Conservation (phyloP, 2,329 filamentous ascomycete species). For the Phialophora macrospora region DNA sequence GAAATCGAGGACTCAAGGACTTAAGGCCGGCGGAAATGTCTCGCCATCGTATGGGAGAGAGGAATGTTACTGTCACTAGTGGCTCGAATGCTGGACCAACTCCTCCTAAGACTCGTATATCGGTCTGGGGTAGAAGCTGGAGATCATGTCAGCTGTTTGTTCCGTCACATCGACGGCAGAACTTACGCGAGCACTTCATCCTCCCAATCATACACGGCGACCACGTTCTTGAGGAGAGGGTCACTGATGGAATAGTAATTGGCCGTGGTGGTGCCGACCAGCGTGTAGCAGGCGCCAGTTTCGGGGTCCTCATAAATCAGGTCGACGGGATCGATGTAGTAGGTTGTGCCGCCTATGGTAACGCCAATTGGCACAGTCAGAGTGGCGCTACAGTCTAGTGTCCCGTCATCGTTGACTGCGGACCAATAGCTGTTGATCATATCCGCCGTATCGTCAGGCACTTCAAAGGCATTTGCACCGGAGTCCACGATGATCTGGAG, state of each 20-base stretch:
- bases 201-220: slow-evolving; percentile 13
- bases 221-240: slow-evolving; percentile 14
- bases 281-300: not conserved
- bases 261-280: not conserved
- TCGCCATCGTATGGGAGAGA: no score
- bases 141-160: not conserved
- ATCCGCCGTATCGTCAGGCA: slow-evolving; percentile 5
- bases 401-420: not conserved
- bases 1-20: no score
- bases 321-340: slow-evolving; percentile 11
- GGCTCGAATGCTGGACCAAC: no score
- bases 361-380: not conserved
- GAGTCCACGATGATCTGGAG: slow-evolving; percentile 16
- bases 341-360: slow-evolving; percentile 10
- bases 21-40: no score
- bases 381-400: not conserved
- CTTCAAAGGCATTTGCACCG: slow-evolving; percentile 8
- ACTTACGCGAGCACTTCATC: slow-evolving; percentile 12
- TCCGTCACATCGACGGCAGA: not conserved
- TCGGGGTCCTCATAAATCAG: not conserved
- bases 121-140: not conserved
- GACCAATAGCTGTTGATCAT: slow-evolving; percentile 1
- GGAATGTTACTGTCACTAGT: no score
- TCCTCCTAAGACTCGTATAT: not conserved
- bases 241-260: slow-evolving; percentile 10